Base-by-base conservation (phyloP, 1,284 basidiomycete species). In the Ustilago vetiveriae region DNA sequence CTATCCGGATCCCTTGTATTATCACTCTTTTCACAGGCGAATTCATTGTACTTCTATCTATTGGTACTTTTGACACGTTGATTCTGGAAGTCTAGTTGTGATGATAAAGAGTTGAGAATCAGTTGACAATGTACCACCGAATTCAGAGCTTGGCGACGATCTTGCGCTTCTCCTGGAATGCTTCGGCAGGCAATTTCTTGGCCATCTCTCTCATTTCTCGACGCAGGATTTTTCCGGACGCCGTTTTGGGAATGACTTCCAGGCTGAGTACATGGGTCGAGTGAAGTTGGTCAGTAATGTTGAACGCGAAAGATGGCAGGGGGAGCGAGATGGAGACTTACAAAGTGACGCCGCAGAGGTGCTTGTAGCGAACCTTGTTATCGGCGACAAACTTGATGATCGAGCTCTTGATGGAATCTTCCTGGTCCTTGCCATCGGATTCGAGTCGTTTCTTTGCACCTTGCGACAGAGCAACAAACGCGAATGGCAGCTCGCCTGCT, bases 401-500 rank as follows among this genome's bases (percentile, higher is more conserved):
- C 17, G 49, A 50, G 50, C 76, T 40, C 32, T 65, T 49, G 26
- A 70, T 50, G 35, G 36, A 52, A 6, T 43, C 64, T 32, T 73
- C 67, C 14, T 65, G 42, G 8, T 58, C 32, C 9, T 88, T 33
- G 86, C 79, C 62, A 79, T 79, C n/a, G 83, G 82, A 3, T 73
- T 82, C 13, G 83, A 85, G 81, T 16, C 85, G 84, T 46, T 82
- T 81, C 17, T 80, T 79, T 0, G 86, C 85, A 6, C 83, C 80
- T 3, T 84, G 78, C 47, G 84, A 84, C 9, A 88, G 84, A 2
- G 88, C 87, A n/a, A 92, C 84, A 74, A 87, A 92, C 0, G 89
- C 90, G 40, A 90, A 79, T 0, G 92, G 91, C 4, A 90, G 54
- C 51, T 93, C 91, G 32, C 91, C 91, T 43, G 87, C 89, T 69